phyloP scores from a whole-genome alignment of 768 basidiomycete genomes.

The Mycena vulgaris region DNA sequence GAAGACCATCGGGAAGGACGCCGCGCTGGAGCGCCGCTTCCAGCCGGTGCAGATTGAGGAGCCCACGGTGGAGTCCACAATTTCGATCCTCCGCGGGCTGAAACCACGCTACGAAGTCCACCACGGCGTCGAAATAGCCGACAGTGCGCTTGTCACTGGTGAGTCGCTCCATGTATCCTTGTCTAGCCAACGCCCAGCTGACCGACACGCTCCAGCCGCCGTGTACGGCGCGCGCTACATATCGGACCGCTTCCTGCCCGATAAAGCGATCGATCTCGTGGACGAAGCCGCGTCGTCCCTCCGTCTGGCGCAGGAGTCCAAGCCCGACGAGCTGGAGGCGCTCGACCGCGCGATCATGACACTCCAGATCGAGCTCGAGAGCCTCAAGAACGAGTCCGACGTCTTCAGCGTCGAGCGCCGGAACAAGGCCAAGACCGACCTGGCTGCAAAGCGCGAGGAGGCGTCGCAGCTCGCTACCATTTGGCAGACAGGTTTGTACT shows the following conservation, averaged over 20 bases:
- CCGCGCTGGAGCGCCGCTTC: constrained; percentile 92
- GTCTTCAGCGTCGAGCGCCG: constrained; percentile 86
- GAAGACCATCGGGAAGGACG: constrained; percentile 93
- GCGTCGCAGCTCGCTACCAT: constrained; percentile 72
- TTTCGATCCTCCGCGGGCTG: constrained; percentile 89
- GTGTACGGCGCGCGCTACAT: constrained; percentile 90
- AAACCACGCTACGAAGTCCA: constrained; percentile 92
- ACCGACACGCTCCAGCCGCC: constrained; percentile 66
- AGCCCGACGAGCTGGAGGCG: constrained; percentile 87
- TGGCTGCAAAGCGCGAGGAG: constrained; percentile 73
- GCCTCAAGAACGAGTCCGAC: constrained; percentile 90
- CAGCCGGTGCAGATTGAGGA: constrained; percentile 93
- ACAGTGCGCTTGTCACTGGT: constrained; percentile 91
- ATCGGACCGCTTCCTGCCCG: constrained; percentile 89
- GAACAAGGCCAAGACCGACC: constrained; percentile 73
- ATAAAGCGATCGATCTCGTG: constrained; percentile 93
- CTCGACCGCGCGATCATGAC: constrained; percentile 90
- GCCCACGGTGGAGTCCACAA: constrained; percentile 87
- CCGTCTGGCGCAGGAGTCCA: constrained; percentile 89
- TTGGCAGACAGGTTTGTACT: constrained; percentile 71
- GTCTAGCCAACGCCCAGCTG: too few relatives aligned
- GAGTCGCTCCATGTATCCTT: constrained; percentile 30
- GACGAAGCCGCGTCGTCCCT: constrained; percentile 94
- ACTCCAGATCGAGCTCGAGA: constrained; percentile 91
- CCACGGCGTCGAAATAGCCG: constrained; percentile 94